Conservation (phyloP, 495 filamentous ascomycete species). For the Bathelium albidoporum region DNA sequence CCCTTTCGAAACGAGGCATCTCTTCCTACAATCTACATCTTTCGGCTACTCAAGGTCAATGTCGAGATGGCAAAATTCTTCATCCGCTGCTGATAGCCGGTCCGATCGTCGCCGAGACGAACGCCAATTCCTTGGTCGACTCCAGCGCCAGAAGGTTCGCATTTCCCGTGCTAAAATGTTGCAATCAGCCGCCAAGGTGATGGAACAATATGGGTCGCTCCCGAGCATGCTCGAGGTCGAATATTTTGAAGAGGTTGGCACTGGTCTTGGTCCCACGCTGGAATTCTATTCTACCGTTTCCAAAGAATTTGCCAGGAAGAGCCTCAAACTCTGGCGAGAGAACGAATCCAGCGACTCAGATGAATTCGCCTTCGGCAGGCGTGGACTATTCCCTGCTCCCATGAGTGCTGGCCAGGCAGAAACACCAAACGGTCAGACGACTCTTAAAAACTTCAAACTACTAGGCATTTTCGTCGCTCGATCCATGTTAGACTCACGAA, state of each 20-base stretch:
- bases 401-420: slow-evolving; percentile 70
- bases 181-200: slow-evolving; percentile 97
- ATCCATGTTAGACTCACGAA: slow-evolving; percentile 96
- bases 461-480: slow-evolving; percentile 96
- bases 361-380: slow-evolving; percentile 78
- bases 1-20: slow-evolving; percentile 93
- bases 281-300: slow-evolving; percentile 99
- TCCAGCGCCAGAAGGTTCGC: slow-evolving; percentile 94
- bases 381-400: slow-evolving; percentile 85
- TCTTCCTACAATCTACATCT: slow-evolving; percentile 95
- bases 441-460: slow-evolving; percentile 81
- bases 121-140: slow-evolving; percentile 78
- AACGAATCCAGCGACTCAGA: slow-evolving; percentile 64
- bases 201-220: slow-evolving; percentile 96
- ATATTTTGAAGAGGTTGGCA: slow-evolving; percentile 98
- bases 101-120: slow-evolving; percentile 80
- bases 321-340: slow-evolving; percentile 91
- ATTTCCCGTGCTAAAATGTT: slow-evolving; percentile 88
- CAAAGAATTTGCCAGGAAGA: slow-evolving; percentile 94
- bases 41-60: slow-evolving; percentile 98
- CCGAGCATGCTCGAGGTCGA: slow-evolving; percentile 94
- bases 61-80: slow-evolving; percentile 92
- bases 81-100: slow-evolving; percentile 65
- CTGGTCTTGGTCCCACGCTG: slow-evolving; percentile 88
- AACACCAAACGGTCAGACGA: slow-evolving; percentile 66